phyloP scores from a whole-genome alignment of 305 asterid species.

The Plantago coronopus region DNA sequence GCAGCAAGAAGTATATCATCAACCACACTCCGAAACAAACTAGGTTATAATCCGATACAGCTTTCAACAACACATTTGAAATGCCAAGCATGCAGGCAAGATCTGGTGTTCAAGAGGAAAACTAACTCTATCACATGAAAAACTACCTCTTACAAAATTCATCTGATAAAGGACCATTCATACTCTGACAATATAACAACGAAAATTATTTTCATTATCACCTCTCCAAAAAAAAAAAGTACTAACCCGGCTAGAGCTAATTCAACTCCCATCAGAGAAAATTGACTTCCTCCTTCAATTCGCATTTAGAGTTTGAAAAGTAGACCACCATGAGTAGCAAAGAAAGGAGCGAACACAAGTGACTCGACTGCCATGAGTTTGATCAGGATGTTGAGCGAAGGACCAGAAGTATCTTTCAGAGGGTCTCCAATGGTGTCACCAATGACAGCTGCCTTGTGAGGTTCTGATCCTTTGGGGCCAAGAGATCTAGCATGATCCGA shows the following conservation, averaged over 20 bases:
- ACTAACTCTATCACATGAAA: too few species aligned
- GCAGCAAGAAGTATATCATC: too few species aligned
- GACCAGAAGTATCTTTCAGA: constrained; percentile 89
- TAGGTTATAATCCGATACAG: too few species aligned
- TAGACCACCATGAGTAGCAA: constrained; percentile 87
- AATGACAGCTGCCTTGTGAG: constrained; percentile 90
- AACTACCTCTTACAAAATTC: background rate
- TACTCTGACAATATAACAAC: background rate
- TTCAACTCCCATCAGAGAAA: background rate
- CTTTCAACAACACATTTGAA: too few species aligned
- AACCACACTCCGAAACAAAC: too few species aligned
- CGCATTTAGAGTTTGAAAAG: constrained; percentile 56
- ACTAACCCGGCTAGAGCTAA: background rate
- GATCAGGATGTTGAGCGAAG: constrained; percentile 89
- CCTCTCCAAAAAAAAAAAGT: background rate
- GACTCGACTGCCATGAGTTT: constrained; percentile 97
- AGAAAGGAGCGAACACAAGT: constrained; percentile 89
- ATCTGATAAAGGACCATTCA: too few species aligned
- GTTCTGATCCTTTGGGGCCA: constrained; percentile 93
- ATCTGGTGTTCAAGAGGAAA: too few species aligned
- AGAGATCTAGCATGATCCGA: constrained; percentile 77
- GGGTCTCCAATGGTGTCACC: constrained; percentile 97
- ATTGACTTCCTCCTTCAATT: too few species aligned
- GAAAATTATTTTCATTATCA: background rate
- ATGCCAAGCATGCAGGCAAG: too few species aligned